Conservation (phyloP, 1,139 yeast genomes). For the Taphrina sp. region DNA sequence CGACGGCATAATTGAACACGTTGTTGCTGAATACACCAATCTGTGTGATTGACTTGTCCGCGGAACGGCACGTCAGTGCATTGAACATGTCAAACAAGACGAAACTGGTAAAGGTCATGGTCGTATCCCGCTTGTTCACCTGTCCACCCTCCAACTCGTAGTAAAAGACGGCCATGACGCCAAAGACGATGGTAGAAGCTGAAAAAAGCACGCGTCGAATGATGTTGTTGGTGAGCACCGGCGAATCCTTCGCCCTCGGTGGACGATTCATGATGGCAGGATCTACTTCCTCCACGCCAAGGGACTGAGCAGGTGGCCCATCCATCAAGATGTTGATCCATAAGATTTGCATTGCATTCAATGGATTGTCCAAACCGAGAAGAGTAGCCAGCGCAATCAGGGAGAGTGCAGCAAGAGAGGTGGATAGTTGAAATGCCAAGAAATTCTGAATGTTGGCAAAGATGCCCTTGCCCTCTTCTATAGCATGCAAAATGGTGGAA, state of each 20-base stretch:
- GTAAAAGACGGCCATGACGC: conserved; percentile 80
- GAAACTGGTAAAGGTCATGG: conserved; percentile 96
- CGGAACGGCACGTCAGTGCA: conserved; percentile 87
- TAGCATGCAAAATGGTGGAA: conserved; percentile 85
- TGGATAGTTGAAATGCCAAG: conserved; percentile 88
- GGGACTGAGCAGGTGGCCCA: conserved; percentile 97
- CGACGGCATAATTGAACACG: conserved; percentile 90
- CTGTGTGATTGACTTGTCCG: conserved; percentile 74
- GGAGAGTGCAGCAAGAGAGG: conserved; percentile 91
- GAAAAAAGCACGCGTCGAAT: conserved; percentile 72
- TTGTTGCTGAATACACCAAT: conserved; percentile 70
- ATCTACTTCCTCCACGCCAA: conserved; percentile 97
- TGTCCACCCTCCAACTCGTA: conserved; percentile 76
- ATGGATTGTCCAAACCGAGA: conserved; percentile 87
- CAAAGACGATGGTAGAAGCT: conserved; percentile 65
- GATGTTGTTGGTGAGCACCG: conserved; percentile 67
- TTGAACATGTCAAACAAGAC: conserved; percentile 94
- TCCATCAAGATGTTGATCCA: conserved; percentile 97
- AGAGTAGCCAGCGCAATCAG: conserved; percentile 83
- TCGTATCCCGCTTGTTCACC: conserved; percentile 89
- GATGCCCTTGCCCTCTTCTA: conserved; percentile 95
- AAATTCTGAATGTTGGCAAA: conserved; percentile 92
- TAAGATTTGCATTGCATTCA: conserved; percentile 95
- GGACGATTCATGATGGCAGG: conserved; percentile 92
- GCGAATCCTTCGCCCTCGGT: conserved; percentile 81